These are phyloP conservation scores for Kodamaea sp. DNA, from an alignment of 1,139 yeast species.

Conservation along the genomic window DNA sequence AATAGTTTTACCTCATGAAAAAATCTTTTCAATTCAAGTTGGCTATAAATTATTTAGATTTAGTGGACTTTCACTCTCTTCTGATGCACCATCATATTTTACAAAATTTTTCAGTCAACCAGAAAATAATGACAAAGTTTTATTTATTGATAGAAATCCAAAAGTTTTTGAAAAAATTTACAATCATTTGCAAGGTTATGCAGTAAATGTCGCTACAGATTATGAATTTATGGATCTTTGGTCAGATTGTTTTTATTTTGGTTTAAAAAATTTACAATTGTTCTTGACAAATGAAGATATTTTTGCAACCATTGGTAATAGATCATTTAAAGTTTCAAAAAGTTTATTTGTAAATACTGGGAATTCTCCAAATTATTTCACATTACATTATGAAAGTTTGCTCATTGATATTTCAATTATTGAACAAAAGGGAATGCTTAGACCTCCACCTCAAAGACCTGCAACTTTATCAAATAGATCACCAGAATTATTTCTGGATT, in stretches of 20 bases:
- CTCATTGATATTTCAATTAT: conserved; percentile 37
- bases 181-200: conserved; percentile 76
- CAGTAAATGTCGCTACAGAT: conserved; percentile 55
- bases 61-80: conserved; percentile 82
- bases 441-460: conserved; percentile 79
- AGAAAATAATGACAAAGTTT: conserved; percentile 39
- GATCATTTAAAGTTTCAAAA: conserved; percentile 56
- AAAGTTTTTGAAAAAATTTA: conserved; percentile 62
- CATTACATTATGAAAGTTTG: conserved; percentile 54
- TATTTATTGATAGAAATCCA: conserved; percentile 81
- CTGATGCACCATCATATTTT: conserved; percentile 70
- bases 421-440: conserved; percentile 40
- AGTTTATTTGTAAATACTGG: conserved; percentile 54
- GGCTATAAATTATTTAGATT: conserved; percentile 57
- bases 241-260: conserved; percentile 73
- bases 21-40: conserved; percentile 68
- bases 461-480: conserved; percentile 52
- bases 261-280: conserved; percentile 53
- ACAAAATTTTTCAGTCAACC: conserved; percentile 43
- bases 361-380: conserved; percentile 73
- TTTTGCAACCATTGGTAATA: conserved; percentile 60
- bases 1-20: conserved; percentile 56
- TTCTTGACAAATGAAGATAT: conserved; percentile 53
- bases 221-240: conserved; percentile 58
- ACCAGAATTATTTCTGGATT: conserved; percentile 54